These are phyloP conservation scores for Artemisia annua DNA, from an alignment of 129 eudicot species.

Conservation along the genomic window DNA sequence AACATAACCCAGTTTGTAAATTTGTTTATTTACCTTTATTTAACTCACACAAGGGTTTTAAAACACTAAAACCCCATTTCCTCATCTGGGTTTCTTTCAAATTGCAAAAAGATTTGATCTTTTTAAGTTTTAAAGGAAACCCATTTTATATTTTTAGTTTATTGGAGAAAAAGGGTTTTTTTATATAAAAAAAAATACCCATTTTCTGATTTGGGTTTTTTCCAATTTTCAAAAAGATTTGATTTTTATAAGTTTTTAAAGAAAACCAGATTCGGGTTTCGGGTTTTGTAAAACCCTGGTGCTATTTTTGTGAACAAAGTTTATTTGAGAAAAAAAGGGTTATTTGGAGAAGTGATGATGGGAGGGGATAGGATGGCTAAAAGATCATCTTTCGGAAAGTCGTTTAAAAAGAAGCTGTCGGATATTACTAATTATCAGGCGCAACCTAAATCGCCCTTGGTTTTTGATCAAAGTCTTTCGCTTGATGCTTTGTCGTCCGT, in stretches of 20 bases:
- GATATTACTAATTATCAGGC: constrained; percentile 68
- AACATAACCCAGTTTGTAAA: not conserved
- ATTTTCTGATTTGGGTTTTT: not conserved
- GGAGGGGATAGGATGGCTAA: constrained; percentile 56
- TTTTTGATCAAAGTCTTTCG: constrained; percentile 26
- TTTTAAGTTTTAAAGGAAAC: not conserved
- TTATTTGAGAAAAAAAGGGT: not conserved
- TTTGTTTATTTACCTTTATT: not conserved
- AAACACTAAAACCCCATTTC: constrained; percentile 1
- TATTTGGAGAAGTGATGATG: constrained; percentile 28
- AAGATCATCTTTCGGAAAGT: constrained; percentile 63
- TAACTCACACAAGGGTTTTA: constrained; percentile 15
- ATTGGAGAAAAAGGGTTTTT: too few relatives aligned
- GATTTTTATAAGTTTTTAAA: not conserved
- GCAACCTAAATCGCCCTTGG: constrained; percentile 46
- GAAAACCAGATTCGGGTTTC: not conserved
- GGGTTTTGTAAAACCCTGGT: too few relatives aligned
- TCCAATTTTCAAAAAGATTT: not conserved
- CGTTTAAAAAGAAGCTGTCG: constrained; percentile 62
- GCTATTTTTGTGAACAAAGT: too few relatives aligned
- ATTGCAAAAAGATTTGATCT: not conserved
- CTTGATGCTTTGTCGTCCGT: constrained; percentile 26
- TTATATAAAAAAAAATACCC: not conserved
- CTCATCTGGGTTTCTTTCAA: constrained; percentile 4
- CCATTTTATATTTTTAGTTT: not conserved